Conservation (phyloP, 2,329 filamentous ascomycete species). For the Elsinoe perseae region DNA sequence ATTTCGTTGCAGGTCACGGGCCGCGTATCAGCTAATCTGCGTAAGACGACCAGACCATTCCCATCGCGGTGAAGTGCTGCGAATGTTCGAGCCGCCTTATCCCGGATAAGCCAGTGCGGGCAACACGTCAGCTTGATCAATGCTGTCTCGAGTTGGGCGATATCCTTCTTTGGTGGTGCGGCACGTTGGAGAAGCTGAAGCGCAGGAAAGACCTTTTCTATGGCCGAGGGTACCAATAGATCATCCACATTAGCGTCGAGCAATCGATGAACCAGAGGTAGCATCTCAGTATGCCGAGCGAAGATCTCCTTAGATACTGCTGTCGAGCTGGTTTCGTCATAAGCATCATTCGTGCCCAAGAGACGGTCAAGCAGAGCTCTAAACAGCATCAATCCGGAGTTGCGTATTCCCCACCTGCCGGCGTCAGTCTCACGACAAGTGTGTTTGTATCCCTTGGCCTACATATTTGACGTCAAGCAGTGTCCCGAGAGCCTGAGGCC, state of each 20-base stretch:
- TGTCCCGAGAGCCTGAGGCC: constrained; percentile 72
- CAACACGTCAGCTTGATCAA: constrained; percentile 59
- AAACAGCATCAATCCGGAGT: constrained; percentile 84
- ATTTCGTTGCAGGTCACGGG: constrained; percentile 24
- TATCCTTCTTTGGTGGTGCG: constrained; percentile 53
- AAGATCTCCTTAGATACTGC: constrained; percentile 55
- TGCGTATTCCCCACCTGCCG: constrained; percentile 82
- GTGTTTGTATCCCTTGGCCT: constrained; percentile 27
- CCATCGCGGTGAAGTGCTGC: constrained; percentile 28
- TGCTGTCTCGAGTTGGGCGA: constrained; percentile 48
- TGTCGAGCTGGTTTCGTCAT: constrained; percentile 49
- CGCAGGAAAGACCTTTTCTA: constrained; percentile 70
- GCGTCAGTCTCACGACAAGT: neutral
- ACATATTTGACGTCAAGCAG: constrained; percentile 71
- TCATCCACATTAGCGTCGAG: constrained; percentile 33
- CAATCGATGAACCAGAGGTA: constrained; percentile 55
- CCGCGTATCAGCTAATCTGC: neutral
- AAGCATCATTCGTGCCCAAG: constrained; percentile 61
- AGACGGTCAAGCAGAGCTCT: constrained; percentile 74
- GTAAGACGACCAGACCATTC: constrained; percentile 1
- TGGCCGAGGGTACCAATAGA: constrained; percentile 19
- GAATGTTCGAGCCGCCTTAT: constrained; percentile 69
- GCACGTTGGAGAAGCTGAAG: constrained; percentile 72
- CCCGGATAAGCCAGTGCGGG: constrained; percentile 70
- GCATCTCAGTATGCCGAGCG: constrained; percentile 58